Base-by-base conservation (phyloP, 1,284 basidiomycete species). In the Thecaphora thlaspeos region DNA sequence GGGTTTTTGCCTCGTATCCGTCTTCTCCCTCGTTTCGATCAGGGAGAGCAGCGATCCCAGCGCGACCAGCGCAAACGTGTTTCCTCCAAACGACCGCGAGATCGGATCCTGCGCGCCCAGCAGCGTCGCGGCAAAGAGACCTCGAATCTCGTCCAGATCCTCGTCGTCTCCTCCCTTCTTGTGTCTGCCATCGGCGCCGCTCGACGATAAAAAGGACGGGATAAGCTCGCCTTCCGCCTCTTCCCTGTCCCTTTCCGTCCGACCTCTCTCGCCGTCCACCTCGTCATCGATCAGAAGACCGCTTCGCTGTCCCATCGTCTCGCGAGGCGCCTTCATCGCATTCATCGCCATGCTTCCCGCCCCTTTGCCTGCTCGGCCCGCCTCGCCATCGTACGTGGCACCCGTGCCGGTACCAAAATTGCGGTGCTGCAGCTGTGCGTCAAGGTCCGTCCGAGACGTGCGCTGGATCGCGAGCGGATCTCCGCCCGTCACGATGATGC, bases 21-120 rank as follows among this genome's bases (percentile, higher is more conserved):
- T 41, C 40, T 41, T 41, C 17, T 41, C 19, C 18, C 18, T 41
- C 19, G 19, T 43, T 46, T 56, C 50, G 22, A 61, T 14, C 36
- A 44, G n/a, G 43, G 56, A 49, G 26, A 61, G 30, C 36, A 61
- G 28, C 11, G 49, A 52, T 5, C 53, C 44, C 2, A 61, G 41
- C 37, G 59, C 49, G n/a, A 61, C 34, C 14, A 61, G 43, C 11
- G 59, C 53, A 44, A 61, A 61, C 12, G 54, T 56, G 47, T 57
- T 54, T 10, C 59, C 54, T 1, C 53, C 59, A 45, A 56, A 61
- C 18, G 45, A 43, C 5, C 54, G 41, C 22, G 50, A 40, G 3
- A 24, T 43, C 38, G 17, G 32, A 41, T 55, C 53, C 4, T 48
- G 41, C 1, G 54, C 59, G 2, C 54, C 59, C 38, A 61, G 24